phyloP scores from a whole-genome alignment of 2,329 filamentous ascomycete genomes.

The Lachnellula hyalina region DNA sequence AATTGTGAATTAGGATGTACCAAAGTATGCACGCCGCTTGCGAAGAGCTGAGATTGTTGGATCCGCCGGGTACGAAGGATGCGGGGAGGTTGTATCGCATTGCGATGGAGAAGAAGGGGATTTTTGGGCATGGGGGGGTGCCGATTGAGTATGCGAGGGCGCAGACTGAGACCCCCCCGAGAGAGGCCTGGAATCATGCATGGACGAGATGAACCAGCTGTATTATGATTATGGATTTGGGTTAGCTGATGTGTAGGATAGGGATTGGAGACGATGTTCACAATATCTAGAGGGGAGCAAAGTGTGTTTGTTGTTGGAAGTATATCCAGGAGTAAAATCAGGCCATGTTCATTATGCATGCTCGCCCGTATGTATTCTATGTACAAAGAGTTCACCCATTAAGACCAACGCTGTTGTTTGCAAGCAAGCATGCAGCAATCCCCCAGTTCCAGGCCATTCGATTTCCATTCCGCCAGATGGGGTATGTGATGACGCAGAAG shows the following conservation, averaged over 20 bases:
- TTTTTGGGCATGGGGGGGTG: constrained; percentile 66
- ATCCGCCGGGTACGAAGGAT: constrained; percentile 48
- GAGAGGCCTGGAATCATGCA: constrained; percentile 83
- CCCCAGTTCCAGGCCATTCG: not conserved
- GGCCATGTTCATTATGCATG: constrained; percentile 3
- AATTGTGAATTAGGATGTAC: constrained; percentile 46
- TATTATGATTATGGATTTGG: not conserved
- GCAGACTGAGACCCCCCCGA: constrained; percentile 77
- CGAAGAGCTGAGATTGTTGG: constrained; percentile 68
- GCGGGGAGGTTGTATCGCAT: constrained; percentile 76
- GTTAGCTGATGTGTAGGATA: not conserved
- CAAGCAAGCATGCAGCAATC: constrained; percentile 8
- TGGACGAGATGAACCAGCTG: constrained; percentile 61
- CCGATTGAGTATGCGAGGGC: constrained; percentile 87
- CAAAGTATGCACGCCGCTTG: constrained; percentile 79
- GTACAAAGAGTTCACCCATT: constrained; percentile 11
- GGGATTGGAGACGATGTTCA: not conserved
- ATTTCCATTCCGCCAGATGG: constrained; percentile 1
- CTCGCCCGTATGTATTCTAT: constrained; percentile 8
- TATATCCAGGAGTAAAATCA: not conserved
- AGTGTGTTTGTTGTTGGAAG: not conserved
- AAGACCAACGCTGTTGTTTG: constrained; percentile 11
- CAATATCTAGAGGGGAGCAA: not conserved
- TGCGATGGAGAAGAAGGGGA: constrained; percentile 84
- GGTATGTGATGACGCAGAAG: constrained; percentile 7